Conservation (phyloP, 1,284 basidiomycete species). For the Rugosomyces carneus region DNA sequence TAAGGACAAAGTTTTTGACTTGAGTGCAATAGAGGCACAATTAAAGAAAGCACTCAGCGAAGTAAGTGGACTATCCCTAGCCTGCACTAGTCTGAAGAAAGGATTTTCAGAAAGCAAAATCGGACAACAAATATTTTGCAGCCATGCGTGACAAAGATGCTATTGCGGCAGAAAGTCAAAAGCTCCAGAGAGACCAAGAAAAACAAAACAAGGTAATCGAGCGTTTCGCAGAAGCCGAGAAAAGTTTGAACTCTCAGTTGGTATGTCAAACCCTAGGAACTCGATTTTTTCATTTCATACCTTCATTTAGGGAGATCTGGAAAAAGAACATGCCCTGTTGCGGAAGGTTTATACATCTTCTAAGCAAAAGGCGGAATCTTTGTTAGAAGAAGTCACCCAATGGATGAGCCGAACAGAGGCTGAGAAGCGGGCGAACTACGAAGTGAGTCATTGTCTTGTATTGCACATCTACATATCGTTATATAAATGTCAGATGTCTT, state of each 20-base stretch:
- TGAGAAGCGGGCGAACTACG: constrained; percentile 30
- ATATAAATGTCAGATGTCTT: constrained; percentile 15
- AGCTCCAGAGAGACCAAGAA: constrained; percentile 51
- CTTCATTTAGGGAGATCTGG: constrained; percentile 38
- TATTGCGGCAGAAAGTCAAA: constrained; percentile 72
- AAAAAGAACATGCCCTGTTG: constrained; percentile 35
- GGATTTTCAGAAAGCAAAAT: constrained; percentile 61
- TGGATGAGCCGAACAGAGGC: constrained; percentile 30
- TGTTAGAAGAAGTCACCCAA: constrained; percentile 35
- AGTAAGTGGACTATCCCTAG: constrained; percentile 33
- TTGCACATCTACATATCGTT: background rate
- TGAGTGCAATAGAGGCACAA: constrained; percentile 74
- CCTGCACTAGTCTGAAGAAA: background rate
- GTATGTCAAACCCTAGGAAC: constrained; percentile 32
- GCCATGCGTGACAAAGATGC: constrained; percentile 89
- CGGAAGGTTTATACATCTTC: constrained; percentile 30
- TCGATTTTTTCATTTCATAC: constrained; percentile 2
- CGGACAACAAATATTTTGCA: constrained; percentile 92
- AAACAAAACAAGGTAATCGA: constrained; percentile 79
- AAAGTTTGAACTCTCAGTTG: constrained; percentile 49
- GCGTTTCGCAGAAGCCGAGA: constrained; percentile 62
- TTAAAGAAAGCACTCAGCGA: constrained; percentile 59
- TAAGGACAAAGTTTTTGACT: constrained; percentile 80
- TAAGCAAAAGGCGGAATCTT: constrained; percentile 28
- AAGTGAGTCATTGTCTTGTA: constrained; percentile 19